Evolutionary conservation across 306 rosid species (phyloP), one percentile per base, ranked within the genome.

Genomic region (Ormosia emarginata): DNA sequence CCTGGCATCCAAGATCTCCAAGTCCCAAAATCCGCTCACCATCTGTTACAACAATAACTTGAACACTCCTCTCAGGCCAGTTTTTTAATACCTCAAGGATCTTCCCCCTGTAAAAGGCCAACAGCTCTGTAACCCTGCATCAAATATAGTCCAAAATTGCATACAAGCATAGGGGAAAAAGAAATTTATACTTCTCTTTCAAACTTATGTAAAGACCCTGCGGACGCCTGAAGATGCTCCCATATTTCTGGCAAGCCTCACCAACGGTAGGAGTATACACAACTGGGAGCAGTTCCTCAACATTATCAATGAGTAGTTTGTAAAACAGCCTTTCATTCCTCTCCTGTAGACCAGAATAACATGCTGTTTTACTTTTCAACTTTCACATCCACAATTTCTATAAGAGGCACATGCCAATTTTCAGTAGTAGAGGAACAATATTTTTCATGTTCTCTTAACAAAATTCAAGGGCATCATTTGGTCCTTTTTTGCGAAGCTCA

Each of bases 1-100:
- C 99, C 98, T 96, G 99, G 84, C 98, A 92, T 75, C 99, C 98
- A 58, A 96, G 96, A 90, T 95, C 99, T 14, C 99, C 99, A 30
- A 95, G 99, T 66, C 99, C 99, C 88, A 95, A 79, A 82, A 93
- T 95, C 62, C 99, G 85, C 86, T 95, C 99, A 39, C 99, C 99
- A 67, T 93, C 98, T 30, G 99, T 95, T 62, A 96, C 98, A 36
- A 94, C 98, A 87, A 92, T 94, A 58, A 92, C 98, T 73, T 92
- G 98, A 85, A 94, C 82, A 77, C 82, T 84, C 82, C 85, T 93
- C 82, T 90, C 94, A 8, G 99, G 97, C 99, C 99, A 96, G 82
- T 96, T 96, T 86, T 93, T 96, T 75, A 96, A 81, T 53, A 96
- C 99, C 91, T 93, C 98, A 7, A 93, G 96, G 85, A 95, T 84